Base-by-base conservation (phyloP, 257 asterid genomes). In the Fraxinus quadrangulata region DNA sequence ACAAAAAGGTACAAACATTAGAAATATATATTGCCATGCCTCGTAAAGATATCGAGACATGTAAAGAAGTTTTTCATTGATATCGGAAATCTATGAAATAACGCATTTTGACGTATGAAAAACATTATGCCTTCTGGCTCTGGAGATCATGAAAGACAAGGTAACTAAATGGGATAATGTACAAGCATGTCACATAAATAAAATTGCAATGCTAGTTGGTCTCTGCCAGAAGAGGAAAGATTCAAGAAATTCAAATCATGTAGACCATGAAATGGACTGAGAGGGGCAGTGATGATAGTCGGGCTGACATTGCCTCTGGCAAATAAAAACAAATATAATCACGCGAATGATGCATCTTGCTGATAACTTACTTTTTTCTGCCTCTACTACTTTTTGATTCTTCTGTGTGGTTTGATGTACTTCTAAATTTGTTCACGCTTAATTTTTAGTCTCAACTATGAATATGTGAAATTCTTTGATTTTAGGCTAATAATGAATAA, bases 1-100 rank as follows among this genome's bases (percentile, higher is more conserved):
- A 79, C 36, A 88, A 65, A 73, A 71, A 28, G 54, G 19, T 11
- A 73, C 49, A 74, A 14, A 71, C 36, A 63, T 40, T 70, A 67
- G n/a, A 71, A 71, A 75, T 42, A 71, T 23, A 72, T 54, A 77
- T 49, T 13, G 33, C 30, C 77, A 61, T 45, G 31, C 54, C 75
- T 39, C 17, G 76, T 19, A 77, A 72, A 81, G 51, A 77, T 42
- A 72, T 49, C 4, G 33, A 71, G 24, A 67, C 42, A 45, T 21
- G 56, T 28, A 33, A 21, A 34, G 33, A 42, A 65, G 19, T 11
- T 75, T 73, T 68, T 78, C 3, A 0, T 71, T 73, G 47, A 71
- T 34, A 75, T 49, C 49, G 56, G 67, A 71, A 71, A 78, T 61
- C 13, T 3, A 3, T 12, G 34, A 24, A 23, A 23, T 7, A 59